Percentiles rank a stretch among this genome's conserved stretches.
Conservation (phyloP, 192 early-diverging fungal genomes). For the Geranomyces michiganensis region DNA sequence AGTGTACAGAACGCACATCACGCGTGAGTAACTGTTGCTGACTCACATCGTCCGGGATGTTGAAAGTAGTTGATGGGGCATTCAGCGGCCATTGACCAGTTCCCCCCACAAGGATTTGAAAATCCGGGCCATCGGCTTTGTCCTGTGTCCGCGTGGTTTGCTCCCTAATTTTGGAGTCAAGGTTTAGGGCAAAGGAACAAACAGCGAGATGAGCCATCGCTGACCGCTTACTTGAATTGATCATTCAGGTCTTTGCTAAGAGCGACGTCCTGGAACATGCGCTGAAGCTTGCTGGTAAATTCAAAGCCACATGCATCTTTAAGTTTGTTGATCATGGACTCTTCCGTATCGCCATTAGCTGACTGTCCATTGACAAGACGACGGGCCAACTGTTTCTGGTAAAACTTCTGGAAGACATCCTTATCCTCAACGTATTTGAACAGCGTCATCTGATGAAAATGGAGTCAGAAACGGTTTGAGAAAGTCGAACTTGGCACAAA, state of each 20-base stretch:
- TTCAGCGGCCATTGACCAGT: conserved; percentile 90
- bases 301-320: conserved; percentile 90
- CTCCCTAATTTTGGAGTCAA: conserved; percentile 31
- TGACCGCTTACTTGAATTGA: conserved; percentile 70
- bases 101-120: conserved; percentile 83
- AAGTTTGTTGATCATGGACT: conserved; percentile 91
- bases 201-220: not conserved
- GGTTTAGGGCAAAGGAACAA: not conserved
- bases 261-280: conserved; percentile 95
- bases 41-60: conserved; percentile 81
- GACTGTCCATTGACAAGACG: conserved; percentile 89
- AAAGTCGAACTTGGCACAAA: not conserved
- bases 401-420: conserved; percentile 98
- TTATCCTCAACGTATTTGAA: conserved; percentile 97
- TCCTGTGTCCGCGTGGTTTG: conserved; percentile 50
- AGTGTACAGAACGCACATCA: not conserved
- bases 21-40: not conserved
- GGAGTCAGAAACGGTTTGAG: too few species aligned
- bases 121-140: conserved; percentile 64
- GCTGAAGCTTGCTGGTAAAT: conserved; percentile 90
- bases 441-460: conserved; percentile 74
- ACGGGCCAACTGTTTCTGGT: conserved; percentile 89
- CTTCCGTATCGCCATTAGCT: conserved; percentile 89
- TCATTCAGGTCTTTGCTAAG: conserved; percentile 89
- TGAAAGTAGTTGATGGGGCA: conserved; percentile 75